Percentiles rank a stretch among this genome's conserved stretches.
phyloP scores from a whole-genome alignment of 805 yeast genomes.

The Lachancea thermotolerans region DNA sequence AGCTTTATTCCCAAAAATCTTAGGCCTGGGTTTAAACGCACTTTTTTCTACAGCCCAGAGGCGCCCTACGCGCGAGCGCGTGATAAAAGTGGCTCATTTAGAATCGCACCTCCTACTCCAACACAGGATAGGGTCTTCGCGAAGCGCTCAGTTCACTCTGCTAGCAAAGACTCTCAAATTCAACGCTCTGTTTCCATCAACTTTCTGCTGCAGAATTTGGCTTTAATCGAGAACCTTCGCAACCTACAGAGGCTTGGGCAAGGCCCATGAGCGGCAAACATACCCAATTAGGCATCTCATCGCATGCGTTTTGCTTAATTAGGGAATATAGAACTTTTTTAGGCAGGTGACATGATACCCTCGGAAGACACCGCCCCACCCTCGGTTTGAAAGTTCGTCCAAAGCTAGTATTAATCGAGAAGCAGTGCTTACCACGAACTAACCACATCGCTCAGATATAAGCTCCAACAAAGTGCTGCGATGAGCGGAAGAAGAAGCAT shows the following conservation, averaged over 20 bases:
- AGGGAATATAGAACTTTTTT: not conserved
- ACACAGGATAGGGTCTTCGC: not conserved
- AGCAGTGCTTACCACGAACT: too few species aligned
- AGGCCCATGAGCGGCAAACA: not conserved
- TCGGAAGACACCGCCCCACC: not conserved
- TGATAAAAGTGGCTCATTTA: constrained; percentile 15
- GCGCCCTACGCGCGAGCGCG: constrained; percentile 10
- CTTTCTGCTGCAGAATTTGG: constrained; percentile 10
- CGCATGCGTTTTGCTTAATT: not conserved
- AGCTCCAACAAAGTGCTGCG: too few species aligned
- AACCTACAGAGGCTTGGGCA: constrained; percentile 11
- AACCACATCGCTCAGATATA: too few species aligned
- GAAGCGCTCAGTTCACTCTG: not conserved
- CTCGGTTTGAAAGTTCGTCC: not conserved
- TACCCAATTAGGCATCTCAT: not conserved
- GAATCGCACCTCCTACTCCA: constrained; percentile 14
- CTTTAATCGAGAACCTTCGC: constrained; percentile 14
- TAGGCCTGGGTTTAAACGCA: constrained; percentile 6
- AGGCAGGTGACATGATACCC: not conserved
- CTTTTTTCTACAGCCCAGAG: constrained; percentile 8
- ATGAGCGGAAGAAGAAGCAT: constrained; percentile 12
- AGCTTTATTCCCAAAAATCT: not conserved
- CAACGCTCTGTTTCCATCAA: not conserved
- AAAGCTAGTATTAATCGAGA: too few species aligned
- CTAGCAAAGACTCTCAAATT: not conserved